A percentile compares a stretch with the other conserved stretches of the same genome.
phyloP scores from a whole-genome alignment of 495 filamentous ascomycete genomes.

The Neurospora terricola region DNA sequence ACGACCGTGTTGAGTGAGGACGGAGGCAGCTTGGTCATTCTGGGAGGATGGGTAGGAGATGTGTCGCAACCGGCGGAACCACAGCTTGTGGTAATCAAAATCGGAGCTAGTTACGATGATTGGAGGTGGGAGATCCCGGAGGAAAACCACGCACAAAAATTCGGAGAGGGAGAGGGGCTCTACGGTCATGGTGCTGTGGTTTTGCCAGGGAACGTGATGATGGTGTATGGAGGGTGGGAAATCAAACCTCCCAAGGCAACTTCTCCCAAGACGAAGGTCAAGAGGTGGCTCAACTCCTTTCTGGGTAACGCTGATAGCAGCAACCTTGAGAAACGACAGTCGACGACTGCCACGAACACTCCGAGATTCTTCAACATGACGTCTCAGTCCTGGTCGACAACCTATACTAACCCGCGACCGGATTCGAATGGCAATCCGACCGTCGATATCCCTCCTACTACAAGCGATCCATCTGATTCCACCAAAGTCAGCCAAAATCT shows the following conservation, averaged over 20 bases:
- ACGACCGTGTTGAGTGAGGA: slow-evolving; percentile 70
- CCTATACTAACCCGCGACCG: slow-evolving; percentile 51
- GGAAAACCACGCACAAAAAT: slow-evolving; percentile 15
- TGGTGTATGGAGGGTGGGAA: slow-evolving; percentile 72
- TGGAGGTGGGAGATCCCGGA: slow-evolving; percentile 71
- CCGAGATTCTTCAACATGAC: slow-evolving; percentile 71
- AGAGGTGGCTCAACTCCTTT: not conserved
- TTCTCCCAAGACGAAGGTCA: not conserved
- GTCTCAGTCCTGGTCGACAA: slow-evolving; percentile 56
- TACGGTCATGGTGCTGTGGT: slow-evolving; percentile 81
- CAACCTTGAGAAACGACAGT: slow-evolving; percentile 15
- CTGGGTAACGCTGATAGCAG: not conserved
- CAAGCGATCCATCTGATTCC: not conserved
- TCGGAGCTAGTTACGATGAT: slow-evolving; percentile 60
- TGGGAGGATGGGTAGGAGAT: slow-evolving; percentile 90
- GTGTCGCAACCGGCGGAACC: slow-evolving; percentile 61
- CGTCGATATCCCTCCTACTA: not conserved
- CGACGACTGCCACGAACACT: slow-evolving; percentile 27
- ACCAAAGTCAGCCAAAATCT: slow-evolving; percentile 23
- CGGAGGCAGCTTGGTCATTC: slow-evolving; percentile 60
- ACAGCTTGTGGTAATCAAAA: slow-evolving; percentile 63
- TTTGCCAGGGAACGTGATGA: slow-evolving; percentile 80
- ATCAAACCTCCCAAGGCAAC: slow-evolving; percentile 32
- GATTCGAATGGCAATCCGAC: not conserved
- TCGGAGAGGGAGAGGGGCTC: slow-evolving; percentile 38